These are phyloP conservation scores for Penicillium canescens DNA, from an alignment of 495 filamentous ascomycete species.

Conservation along the genomic window DNA sequence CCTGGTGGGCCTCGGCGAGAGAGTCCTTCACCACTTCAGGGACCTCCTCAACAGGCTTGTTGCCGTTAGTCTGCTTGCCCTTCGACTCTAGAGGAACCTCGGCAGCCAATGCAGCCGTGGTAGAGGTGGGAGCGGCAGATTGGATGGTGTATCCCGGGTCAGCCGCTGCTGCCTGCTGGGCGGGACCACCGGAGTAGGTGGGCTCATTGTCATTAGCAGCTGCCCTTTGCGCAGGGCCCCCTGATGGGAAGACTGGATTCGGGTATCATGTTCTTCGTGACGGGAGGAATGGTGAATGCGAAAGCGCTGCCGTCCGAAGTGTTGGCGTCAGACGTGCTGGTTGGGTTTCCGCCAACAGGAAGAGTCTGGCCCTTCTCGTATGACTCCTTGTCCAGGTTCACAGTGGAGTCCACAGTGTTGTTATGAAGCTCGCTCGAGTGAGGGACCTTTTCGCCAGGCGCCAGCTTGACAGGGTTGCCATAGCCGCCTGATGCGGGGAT, in stretches of 20 bases:
- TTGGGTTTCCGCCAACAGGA: constrained; percentile 22
- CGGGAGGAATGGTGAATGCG: constrained; percentile 61
- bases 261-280: constrained; percentile 69
- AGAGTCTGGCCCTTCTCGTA: constrained; percentile 74
- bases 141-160: constrained; percentile 61
- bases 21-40: constrained; percentile 76
- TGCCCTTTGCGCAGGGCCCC: constrained; percentile 26
- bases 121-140: constrained; percentile 67
- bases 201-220: constrained; percentile 11
- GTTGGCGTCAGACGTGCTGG: constrained; percentile 10
- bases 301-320: constrained; percentile 30
- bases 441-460: constrained; percentile 79
- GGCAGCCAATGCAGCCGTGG: constrained; percentile 72
- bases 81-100: constrained; percentile 65
- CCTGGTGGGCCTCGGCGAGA: constrained; percentile 58
- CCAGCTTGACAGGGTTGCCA: constrained; percentile 77
- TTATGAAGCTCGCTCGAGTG: constrained; percentile 50
- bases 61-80: constrained; percentile 48
- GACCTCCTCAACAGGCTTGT: constrained; percentile 52
- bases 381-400: constrained; percentile 76
- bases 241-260: constrained; percentile 84
- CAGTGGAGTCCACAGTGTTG: constrained; percentile 54
- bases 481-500: constrained; percentile 72
- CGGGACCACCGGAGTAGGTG: constrained; percentile 17
- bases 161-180: constrained; percentile 30